These are phyloP conservation scores for Chromera velia DNA, from an alignment of 73 alveolate species.

Conservation along the genomic window DNA sequence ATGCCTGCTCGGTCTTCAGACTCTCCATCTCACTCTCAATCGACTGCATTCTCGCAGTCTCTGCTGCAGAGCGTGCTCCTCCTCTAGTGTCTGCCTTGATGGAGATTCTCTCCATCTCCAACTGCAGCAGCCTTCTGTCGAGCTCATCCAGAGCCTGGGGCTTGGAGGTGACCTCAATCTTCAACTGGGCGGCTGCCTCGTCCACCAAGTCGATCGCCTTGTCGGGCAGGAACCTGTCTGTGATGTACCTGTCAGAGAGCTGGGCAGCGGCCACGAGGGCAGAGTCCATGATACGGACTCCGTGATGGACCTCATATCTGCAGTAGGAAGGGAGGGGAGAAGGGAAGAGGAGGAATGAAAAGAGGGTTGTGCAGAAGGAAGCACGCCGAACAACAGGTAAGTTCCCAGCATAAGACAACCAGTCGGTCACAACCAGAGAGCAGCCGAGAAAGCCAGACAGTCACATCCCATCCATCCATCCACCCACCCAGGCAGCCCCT, in stretches of 20 bases:
- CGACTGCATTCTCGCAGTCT: no score
- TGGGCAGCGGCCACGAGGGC: neutral
- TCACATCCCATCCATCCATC: no score
- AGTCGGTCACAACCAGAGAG: no score
- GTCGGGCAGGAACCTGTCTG: neutral
- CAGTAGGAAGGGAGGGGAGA: no score
- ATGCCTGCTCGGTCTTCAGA: neutral
- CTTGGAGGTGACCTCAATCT: neutral
- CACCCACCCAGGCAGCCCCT: no score
- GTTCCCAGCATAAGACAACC: no score
- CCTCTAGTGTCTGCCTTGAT: neutral
- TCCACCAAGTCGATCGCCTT: slow-evolving; percentile 38
- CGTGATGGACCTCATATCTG: neutral
- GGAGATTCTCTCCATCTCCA: neutral
- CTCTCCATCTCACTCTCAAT: neutral
- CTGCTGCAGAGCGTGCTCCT: neutral
- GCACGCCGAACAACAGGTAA: no score
- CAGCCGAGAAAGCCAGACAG: no score
- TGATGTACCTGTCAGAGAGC: neutral
- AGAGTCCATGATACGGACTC: neutral
- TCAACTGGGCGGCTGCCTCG: slow-evolving; percentile 36
- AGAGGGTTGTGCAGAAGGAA: no score
- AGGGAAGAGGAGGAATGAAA: no score
- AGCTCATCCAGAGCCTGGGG: neutral
- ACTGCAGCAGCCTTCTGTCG: neutral